Evolutionary conservation across 495 filamentous ascomycete species (phyloP), one percentile per base, ranked within the genome.

Genomic region (Hypoxylon subgilvum): DNA sequence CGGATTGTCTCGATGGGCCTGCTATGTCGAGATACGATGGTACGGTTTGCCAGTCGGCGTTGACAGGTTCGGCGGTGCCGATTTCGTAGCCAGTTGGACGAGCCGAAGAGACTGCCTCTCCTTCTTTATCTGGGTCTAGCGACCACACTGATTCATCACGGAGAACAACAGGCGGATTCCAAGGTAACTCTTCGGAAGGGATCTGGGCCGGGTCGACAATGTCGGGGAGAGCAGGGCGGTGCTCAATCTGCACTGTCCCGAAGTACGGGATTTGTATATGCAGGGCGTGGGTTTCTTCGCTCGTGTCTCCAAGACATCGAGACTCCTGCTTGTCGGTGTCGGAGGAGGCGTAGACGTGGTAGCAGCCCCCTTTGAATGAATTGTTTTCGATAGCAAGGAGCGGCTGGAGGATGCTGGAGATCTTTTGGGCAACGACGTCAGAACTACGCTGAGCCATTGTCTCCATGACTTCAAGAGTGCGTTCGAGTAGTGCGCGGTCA

Each of bases 401-500:
- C 1, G 45, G 55, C 12, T 59, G 57, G 2, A 69, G 51, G 32
- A 62, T 52, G 19, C 28, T 32, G n/a, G 46, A 36, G 9, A 51
- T 52, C 25, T 62, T 62, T 13, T 17, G 22, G 9, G 58, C 44
- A 16, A 62, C 36, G 14, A 17, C 21, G 27, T 68, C 56, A 9
- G 10, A 6, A 18, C 19, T 23, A 9, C 0, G 23, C 5, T 46
- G 18, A 21, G 61, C 59, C 16, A 69, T 66, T 3, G 52, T 47
- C 21, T 75, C 67, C 54, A 80, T 70, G 28, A 65, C 66, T n/a
- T 70, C 70, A 1, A 76, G 61, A 2, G 69, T 63, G 13, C 67
- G 68, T 52, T 82, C 76, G 47, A 80, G 68, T 12, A 76, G 62
- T 2, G 69, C 76, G n/a, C 76, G 72, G 43, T 81, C 76, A 39